Evolutionary conservation across 331 rosid species (phyloP).

Genomic region (Telfairia occidentalis): DNA sequence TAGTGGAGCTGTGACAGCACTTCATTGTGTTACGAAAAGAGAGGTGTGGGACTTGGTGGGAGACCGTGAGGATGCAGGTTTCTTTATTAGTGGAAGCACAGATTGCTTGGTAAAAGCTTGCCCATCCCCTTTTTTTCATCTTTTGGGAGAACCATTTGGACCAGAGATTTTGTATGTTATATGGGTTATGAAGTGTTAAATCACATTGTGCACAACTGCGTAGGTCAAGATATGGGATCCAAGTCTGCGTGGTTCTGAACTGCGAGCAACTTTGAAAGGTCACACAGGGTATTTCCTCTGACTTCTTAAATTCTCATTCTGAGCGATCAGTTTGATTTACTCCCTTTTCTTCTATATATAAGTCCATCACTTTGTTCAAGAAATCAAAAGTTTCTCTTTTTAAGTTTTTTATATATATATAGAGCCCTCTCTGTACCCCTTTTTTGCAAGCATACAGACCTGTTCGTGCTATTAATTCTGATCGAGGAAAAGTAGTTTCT

Average conservation of each 20-base stretch:
- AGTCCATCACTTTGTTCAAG: neutral
- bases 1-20: conserved; percentile 82
- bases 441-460: conserved; percentile 46
- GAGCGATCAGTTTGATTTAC: neutral
- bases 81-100: conserved; percentile 93
- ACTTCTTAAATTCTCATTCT: conserved; percentile 2
- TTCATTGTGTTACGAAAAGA: conserved; percentile 93
- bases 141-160: conserved; percentile 8
- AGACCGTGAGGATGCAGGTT: conserved; percentile 99
- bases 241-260: conserved; percentile 92
- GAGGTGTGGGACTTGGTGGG: conserved; percentile 99
- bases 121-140: conserved; percentile 11
- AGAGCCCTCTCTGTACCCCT: neutral
- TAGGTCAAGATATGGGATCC: conserved; percentile 99
- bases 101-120: conserved; percentile 64
- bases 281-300: conserved; percentile 55
- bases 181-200: conserved; percentile 6
- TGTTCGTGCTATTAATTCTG: conserved; percentile 88
- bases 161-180: conserved; percentile 2
- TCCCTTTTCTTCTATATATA: neutral
- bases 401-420: neutral
- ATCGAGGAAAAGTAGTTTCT: conserved; percentile 82
- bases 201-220: conserved; percentile 19
- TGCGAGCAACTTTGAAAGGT: conserved; percentile 88
- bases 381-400: neutral